A percentile compares a stretch with the other conserved stretches of the same genome.
Evolutionary conservation across 2,329 filamentous ascomycete genomes (phyloP).

Genomic region (Fusarium piperis): DNA sequence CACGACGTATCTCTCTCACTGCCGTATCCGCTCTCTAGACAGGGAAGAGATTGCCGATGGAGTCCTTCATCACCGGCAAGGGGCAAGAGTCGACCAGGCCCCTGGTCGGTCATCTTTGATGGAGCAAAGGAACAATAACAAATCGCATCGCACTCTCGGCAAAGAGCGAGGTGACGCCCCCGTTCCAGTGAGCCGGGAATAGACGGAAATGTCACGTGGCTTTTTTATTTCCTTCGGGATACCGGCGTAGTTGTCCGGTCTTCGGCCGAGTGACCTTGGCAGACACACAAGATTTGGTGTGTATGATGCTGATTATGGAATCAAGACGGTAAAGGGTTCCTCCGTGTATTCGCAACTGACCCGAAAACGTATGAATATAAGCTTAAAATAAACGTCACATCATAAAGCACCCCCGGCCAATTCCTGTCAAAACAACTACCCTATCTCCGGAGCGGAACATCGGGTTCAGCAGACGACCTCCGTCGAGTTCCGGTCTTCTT

Average conservation of each 20-base stretch:
- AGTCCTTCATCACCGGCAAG: not conserved
- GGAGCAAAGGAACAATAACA: not conserved
- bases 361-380: not conserved
- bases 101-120: not conserved
- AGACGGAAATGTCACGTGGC: not conserved
- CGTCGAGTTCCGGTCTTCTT: slow-evolving; percentile 16
- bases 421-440: not conserved
- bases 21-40: not conserved
- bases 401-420: not conserved
- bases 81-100: not conserved
- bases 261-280: not conserved
- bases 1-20: not conserved
- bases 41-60: slow-evolving; percentile 1
- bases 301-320: not conserved
- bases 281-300: not conserved
- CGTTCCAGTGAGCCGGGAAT: not conserved
- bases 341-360: not conserved
- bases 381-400: not conserved
- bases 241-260: not conserved
- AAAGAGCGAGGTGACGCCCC: not conserved
- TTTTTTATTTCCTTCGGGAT: not conserved
- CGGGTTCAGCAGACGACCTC: slow-evolving; percentile 22
- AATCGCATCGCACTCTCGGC: not conserved
- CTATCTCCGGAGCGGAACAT: slow-evolving; percentile 20
- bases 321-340: not conserved